Percentiles rank a stretch among this genome's conserved stretches.
Evolutionary conservation across 2,329 filamentous ascomycete species (phyloP).

Genomic region (Cladophialophora immunda): DNA sequence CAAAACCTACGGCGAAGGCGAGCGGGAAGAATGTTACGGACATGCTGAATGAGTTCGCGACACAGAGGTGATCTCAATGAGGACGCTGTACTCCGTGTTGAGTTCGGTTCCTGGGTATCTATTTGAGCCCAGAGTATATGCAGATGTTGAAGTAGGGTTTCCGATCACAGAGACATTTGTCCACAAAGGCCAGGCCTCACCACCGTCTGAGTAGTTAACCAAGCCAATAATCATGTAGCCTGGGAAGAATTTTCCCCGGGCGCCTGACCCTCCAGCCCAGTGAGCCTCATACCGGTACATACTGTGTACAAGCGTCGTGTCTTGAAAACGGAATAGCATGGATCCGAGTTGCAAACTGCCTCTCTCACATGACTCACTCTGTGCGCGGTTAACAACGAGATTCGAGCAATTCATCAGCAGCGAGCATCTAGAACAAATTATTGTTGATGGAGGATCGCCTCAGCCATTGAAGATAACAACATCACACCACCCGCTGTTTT

Average conservation of each 20-base stretch:
- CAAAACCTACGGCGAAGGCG: conserved; percentile 17
- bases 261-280: too few species aligned
- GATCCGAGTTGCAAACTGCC: background rate
- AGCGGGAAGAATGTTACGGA: conserved; percentile 23
- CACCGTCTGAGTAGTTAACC: too few species aligned
- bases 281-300: too few species aligned
- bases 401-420: background rate
- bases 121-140: background rate
- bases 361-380: background rate
- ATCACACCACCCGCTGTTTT: conserved; percentile 19
- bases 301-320: too few species aligned
- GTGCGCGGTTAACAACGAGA: background rate
- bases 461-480: conserved; percentile 2
- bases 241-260: too few species aligned
- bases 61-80: background rate
- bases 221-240: too few species aligned
- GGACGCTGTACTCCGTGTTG: background rate
- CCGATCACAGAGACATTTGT: background rate
- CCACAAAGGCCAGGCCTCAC: background rate
- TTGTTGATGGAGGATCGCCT: background rate
- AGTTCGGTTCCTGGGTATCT: background rate
- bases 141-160: background rate
- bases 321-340: background rate
- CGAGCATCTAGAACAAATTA: background rate
- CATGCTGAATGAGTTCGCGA: conserved; percentile 28